Evolutionary conservation across 2,329 filamentous ascomycete genomes (phyloP).

Genomic region (Apiospora hydei): DNA sequence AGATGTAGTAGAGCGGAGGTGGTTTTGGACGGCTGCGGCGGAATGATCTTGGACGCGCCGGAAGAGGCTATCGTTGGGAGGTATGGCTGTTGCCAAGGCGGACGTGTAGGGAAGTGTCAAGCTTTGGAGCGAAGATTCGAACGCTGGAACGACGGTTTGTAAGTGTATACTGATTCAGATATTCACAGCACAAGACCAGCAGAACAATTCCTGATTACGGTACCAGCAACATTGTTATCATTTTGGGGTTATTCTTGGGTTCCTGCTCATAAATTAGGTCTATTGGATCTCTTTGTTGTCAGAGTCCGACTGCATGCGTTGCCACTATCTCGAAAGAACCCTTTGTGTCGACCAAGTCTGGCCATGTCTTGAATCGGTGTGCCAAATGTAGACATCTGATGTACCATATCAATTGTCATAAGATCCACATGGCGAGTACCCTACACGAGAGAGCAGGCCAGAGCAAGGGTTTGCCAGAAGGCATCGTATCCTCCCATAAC

Average conservation of each 20-base stretch:
- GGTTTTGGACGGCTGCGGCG: not conserved
- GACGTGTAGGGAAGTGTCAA: not conserved
- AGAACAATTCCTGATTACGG: too few relatives aligned
- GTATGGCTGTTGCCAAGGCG: not conserved
- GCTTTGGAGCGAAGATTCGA: not conserved
- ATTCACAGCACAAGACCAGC: not conserved
- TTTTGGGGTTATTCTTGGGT: not conserved
- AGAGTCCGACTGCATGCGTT: not conserved
- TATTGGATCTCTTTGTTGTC: not conserved
- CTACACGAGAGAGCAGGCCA: too few relatives aligned
- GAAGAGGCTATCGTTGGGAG: not conserved
- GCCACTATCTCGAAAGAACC: not conserved
- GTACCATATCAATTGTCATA: not conserved
- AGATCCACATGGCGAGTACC: too few relatives aligned
- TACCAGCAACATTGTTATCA: too few relatives aligned
- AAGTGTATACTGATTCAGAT: not conserved
- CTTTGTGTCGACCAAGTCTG: not conserved
- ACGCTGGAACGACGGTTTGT: not conserved
- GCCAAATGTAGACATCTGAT: not conserved
- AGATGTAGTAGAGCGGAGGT: not conserved
- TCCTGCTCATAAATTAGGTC: too few relatives aligned
- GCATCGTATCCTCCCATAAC: too few relatives aligned
- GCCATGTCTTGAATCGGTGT: not conserved
- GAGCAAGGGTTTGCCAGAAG: too few relatives aligned
- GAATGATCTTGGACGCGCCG: not conserved